Conservation (phyloP, 1,139 yeast species). For the Zygosaccharomyces sapae region DNA sequence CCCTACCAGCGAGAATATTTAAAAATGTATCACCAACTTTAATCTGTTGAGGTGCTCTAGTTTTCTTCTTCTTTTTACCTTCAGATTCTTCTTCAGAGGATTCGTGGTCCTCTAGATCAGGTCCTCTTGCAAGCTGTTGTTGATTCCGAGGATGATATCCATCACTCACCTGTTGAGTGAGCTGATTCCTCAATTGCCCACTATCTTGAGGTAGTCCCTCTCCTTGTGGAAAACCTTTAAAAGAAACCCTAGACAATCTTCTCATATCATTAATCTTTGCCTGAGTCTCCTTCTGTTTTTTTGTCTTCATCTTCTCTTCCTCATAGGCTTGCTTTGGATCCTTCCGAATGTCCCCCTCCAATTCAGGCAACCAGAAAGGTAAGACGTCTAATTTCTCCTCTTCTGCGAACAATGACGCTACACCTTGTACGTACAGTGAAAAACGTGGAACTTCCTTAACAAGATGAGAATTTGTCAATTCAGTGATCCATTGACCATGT, state of each 20-base stretch:
- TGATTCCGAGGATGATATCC: constrained; percentile 3
- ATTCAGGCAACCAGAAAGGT: constrained; percentile 93
- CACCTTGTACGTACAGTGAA: constrained; percentile 86
- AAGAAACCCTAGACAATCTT: constrained; percentile 31
- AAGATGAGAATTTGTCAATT: constrained; percentile 74
- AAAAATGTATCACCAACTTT: constrained; percentile 28
- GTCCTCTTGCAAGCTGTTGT: constrained; percentile 34
- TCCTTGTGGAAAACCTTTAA: constrained; percentile 9
- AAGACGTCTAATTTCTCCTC: constrained; percentile 76
- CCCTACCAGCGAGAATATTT: constrained; percentile 33
- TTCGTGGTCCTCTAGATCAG: constrained; percentile 44
- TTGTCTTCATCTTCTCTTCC: constrained; percentile 45
- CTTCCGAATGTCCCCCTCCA: constrained; percentile 73
- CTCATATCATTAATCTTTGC: constrained; percentile 42
- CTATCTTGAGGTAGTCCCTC: constrained; percentile 10
- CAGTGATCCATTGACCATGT: constrained; percentile 78
- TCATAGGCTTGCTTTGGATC: constrained; percentile 73
- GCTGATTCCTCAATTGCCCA: constrained; percentile 1
- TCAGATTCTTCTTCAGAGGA: constrained; percentile 40
- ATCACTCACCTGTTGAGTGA: constrained; percentile 9
- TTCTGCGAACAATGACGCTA: constrained; percentile 80
- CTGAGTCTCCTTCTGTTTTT: constrained; percentile 47
- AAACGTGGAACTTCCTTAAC: constrained; percentile 90
- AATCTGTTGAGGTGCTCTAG: constrained; percentile 11
- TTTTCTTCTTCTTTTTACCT: constrained; percentile 18